These are phyloP conservation scores for Brassica incana DNA, from an alignment of 345 rosid species.

Conservation along the genomic window DNA sequence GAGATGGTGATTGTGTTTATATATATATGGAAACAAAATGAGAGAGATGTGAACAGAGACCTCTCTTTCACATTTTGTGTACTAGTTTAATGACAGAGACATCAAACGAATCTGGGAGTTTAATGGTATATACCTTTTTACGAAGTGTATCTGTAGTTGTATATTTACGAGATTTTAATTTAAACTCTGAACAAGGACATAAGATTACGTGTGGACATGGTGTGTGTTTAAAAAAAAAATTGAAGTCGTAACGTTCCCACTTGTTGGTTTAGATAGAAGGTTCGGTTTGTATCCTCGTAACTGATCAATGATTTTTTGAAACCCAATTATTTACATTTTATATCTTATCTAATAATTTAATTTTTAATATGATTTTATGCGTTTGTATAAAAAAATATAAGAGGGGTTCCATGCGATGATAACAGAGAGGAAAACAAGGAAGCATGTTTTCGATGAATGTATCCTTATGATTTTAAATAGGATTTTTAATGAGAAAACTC, in stretches of 20 bases:
- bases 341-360: not conserved
- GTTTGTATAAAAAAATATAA: not conserved
- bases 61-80: conserved; percentile 23
- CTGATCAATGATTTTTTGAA: not conserved
- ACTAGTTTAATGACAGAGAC: conserved; percentile 10
- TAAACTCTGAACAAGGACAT: not conserved
- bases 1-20: not conserved
- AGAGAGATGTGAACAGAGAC: conserved; percentile 35
- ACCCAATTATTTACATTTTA: not conserved
- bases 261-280: conserved; percentile 22
- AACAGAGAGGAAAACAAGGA: not conserved
- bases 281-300: conserved; percentile 14
- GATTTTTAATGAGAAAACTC: no score
- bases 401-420: not conserved
- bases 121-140: conserved; percentile 19
- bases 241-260: conserved; percentile 34
- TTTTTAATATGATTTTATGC: not conserved
- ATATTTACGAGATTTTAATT: conserved; percentile 18
- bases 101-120: conserved; percentile 27
- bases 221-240: not conserved
- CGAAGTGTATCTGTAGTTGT: conserved; percentile 21
- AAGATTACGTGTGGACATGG: conserved; percentile 35
- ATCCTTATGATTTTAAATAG: not conserved
- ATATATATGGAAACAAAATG: conserved; percentile 17
- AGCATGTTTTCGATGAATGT: not conserved